Evolutionary conservation across 176 grass and related monocot species (phyloP).

Genomic region (sorghum (Sorghum bicolor)): Sorghum_bicolor_NCBIv3 NC_012879.2:56437001-56437500

Average conservation of each 20-base stretch:
- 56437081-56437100: background rate
- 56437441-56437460: too few species aligned
- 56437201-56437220: background rate
- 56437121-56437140: slow-evolving; percentile 1
- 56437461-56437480: too few species aligned
- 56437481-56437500: too few species aligned
- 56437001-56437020: background rate
- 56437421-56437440: background rate
- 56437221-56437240: background rate
- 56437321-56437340: background rate
- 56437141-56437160: slow-evolving; percentile 28
- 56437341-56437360: background rate
- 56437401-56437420: background rate
- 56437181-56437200: background rate
- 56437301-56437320: background rate
- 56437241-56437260: background rate
- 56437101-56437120: background rate
- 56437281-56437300: background rate
- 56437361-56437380: background rate
- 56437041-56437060: background rate
- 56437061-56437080: background rate
- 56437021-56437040: background rate
- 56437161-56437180: background rate
- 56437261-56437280: slow-evolving; percentile 28
- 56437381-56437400: background rate